phyloP scores from a whole-genome alignment of 768 basidiomycete genomes.

The Boletus eberwhitei region DNA sequence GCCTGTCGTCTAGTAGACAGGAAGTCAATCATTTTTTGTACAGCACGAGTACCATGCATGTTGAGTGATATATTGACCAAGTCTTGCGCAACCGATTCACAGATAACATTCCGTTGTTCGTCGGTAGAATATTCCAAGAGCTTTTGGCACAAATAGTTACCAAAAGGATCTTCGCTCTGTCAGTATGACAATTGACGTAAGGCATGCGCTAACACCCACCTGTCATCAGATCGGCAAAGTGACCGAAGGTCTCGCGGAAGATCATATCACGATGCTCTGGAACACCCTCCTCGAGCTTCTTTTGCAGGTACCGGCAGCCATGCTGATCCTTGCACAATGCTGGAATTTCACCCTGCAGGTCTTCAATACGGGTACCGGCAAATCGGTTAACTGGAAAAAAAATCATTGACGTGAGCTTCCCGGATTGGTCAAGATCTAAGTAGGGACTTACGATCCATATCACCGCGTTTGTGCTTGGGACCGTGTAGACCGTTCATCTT shows the following conservation, averaged over 20 bases:
- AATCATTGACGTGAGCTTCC: background rate
- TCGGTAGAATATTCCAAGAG: conserved; percentile 95
- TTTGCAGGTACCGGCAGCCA: conserved; percentile 96
- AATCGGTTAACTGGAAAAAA: conserved; percentile 81
- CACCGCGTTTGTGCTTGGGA: conserved; percentile 91
- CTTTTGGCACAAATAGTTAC: conserved; percentile 98
- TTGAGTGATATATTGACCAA: conserved; percentile 97
- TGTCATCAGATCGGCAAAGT: conserved; percentile 98
- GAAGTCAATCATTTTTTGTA: conserved; percentile 99
- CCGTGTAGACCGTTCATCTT: conserved; percentile 92
- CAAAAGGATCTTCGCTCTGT: conserved; percentile 77
- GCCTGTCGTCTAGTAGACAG: conserved; percentile 91
- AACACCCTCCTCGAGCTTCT: conserved; percentile 95
- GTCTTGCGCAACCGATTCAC: conserved; percentile 96
- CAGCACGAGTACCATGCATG: conserved; percentile 99
- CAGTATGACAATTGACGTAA: conserved; percentile 1
- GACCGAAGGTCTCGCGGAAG: conserved; percentile 95
- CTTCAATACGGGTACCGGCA: conserved; percentile 92
- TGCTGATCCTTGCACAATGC: conserved; percentile 97
- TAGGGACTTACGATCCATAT: conserved; percentile 82
- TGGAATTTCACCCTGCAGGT: conserved; percentile 92
- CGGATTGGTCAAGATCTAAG: background rate
- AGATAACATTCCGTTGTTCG: conserved; percentile 94
- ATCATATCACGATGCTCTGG: conserved; percentile 99
- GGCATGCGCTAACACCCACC: conserved; percentile 44